phyloP scores from a whole-genome alignment of 139 green algal genomes.

The Eudorina sp. region DNA sequence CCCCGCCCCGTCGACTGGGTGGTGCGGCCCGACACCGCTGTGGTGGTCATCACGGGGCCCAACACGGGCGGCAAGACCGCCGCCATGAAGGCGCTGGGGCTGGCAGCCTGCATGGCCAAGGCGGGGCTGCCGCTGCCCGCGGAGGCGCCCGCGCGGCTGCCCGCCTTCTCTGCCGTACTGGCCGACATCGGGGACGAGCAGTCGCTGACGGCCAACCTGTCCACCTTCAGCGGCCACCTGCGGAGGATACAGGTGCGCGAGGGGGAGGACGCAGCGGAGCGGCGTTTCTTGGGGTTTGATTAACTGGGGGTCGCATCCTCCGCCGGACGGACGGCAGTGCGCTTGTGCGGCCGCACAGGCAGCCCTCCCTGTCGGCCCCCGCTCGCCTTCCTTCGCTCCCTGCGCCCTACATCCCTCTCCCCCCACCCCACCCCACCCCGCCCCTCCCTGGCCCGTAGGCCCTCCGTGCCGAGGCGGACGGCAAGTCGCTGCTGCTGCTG shows the following conservation, averaged over 20 bases:
- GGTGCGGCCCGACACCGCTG: constrained; percentile 61
- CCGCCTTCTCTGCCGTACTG: constrained; percentile 84
- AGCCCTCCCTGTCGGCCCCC: too few relatives aligned
- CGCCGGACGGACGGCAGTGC: too few relatives aligned
- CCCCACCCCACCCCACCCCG: neutral
- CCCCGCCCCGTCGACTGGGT: constrained; percentile 79
- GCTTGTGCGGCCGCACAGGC: too few relatives aligned
- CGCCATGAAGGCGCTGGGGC: constrained; percentile 88
- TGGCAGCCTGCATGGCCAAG: constrained; percentile 85
- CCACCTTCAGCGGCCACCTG: constrained; percentile 96
- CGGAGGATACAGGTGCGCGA: constrained; percentile 54
- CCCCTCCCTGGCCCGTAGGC: constrained; percentile 48
- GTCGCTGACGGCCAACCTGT: constrained; percentile 90
- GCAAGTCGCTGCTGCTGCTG: constrained; percentile 89
- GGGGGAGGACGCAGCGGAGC: too few relatives aligned
- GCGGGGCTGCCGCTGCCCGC: constrained; percentile 88
- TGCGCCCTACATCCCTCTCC: neutral
- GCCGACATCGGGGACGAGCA: constrained; percentile 93
- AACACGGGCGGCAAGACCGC: constrained; percentile 98
- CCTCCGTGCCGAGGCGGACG: constrained; percentile 78
- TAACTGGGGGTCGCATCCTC: too few relatives aligned
- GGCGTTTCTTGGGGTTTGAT: too few relatives aligned
- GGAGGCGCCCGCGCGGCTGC: constrained; percentile 71
- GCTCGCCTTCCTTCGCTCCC: neutral
- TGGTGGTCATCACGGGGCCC: constrained; percentile 77